phyloP scores from a whole-genome alignment of 768 basidiomycete species.

The Psilocybe azurescens region DNA sequence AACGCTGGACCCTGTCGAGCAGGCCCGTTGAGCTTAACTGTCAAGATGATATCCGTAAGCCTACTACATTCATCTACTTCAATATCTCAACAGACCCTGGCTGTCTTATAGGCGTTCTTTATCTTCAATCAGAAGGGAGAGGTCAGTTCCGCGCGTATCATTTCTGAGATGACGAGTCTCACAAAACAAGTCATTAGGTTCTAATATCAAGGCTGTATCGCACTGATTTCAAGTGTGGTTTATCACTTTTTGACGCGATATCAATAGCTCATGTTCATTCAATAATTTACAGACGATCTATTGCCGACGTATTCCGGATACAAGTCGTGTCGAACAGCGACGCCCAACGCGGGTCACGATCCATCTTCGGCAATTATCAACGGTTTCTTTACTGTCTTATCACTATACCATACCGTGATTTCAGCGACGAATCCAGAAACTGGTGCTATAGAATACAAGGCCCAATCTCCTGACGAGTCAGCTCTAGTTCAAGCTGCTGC shows the following conservation, averaged over 20 bases:
- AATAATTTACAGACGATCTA: constrained; percentile 73
- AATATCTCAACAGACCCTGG: neutral
- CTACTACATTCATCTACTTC: neutral
- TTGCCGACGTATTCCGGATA: constrained; percentile 97
- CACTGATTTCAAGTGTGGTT: constrained; percentile 91
- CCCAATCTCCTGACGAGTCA: constrained; percentile 97
- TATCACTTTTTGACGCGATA: constrained; percentile 6
- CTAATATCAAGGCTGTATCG: constrained; percentile 96
- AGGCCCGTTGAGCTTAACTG: constrained; percentile 24
- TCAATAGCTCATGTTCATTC: constrained; percentile 13
- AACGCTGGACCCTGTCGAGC: neutral
- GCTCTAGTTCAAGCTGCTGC: constrained; percentile 97
- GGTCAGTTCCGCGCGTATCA: constrained; percentile 48
- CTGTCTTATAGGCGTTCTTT: constrained; percentile 86
- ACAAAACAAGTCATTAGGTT: constrained; percentile 59
- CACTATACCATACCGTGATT: constrained; percentile 93
- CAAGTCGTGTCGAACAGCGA: constrained; percentile 99
- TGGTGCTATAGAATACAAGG: constrained; percentile 86
- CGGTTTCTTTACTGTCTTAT: constrained; percentile 90
- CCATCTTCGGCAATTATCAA: constrained; percentile 65
- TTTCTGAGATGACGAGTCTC: neutral
- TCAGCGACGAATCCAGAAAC: constrained; percentile 70
- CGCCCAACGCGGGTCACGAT: constrained; percentile 50
- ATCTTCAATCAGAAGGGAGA: constrained; percentile 99
- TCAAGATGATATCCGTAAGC: constrained; percentile 31